These are phyloP conservation scores for Trichophyton verrucosum DNA, from an alignment of 2,329 filamentous ascomycete species.

Conservation along the genomic window DNA sequence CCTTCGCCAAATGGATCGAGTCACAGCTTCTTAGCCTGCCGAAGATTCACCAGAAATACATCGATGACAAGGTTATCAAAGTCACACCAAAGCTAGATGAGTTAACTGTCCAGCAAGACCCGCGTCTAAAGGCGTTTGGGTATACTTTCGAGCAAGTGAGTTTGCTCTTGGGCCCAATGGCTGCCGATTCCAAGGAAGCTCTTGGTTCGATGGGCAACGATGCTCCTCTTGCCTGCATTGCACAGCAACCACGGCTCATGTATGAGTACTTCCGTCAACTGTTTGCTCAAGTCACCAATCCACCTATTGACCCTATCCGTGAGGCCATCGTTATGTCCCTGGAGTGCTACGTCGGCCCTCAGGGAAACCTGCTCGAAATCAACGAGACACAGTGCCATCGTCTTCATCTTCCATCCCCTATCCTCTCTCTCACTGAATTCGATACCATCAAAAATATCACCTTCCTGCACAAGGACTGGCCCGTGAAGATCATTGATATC, in stretches of 20 bases:
- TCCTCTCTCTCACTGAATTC: conserved; percentile 82
- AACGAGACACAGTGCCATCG: conserved; percentile 77
- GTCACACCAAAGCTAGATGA: conserved; percentile 56
- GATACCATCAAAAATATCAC: conserved; percentile 72
- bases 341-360: conserved; percentile 89
- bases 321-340: conserved; percentile 98
- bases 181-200: conserved; percentile 91
- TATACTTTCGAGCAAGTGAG: conserved; percentile 95
- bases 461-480: conserved; percentile 63
- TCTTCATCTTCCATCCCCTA: conserved; percentile 73
- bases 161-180: conserved; percentile 85
- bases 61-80: conserved; percentile 41
- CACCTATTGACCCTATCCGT: conserved; percentile 90
- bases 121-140: conserved; percentile 71
- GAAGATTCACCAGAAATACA: conserved; percentile 50
- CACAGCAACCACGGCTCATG: conserved; percentile 75
- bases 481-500: conserved; percentile 78
- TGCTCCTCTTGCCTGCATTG: conserved; percentile 79
- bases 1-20: conserved; percentile 82
- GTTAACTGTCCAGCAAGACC: conserved; percentile 66
- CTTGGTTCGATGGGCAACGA: conserved; percentile 98
- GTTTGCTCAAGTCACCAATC: conserved; percentile 95
- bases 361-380: conserved; percentile 93
- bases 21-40: conserved; percentile 73
- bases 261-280: conserved; percentile 97